Percentiles rank a stretch among this genome's conserved stretches.
phyloP scores from a whole-genome alignment of 2,329 filamentous ascomycete genomes.

The Tolypocladium sp. region DNA sequence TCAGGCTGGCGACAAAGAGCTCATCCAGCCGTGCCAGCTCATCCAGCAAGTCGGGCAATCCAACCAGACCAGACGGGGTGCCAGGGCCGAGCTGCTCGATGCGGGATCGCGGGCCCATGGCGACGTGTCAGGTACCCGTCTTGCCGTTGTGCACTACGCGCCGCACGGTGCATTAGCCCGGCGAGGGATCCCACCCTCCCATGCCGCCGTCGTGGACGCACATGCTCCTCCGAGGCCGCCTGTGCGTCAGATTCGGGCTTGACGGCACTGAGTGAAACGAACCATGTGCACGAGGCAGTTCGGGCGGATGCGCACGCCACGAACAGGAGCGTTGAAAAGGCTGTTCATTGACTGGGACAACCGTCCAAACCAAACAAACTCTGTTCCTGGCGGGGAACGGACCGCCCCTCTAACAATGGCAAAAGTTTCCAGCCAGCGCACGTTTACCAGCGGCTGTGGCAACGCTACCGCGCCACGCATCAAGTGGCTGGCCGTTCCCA shows the following conservation, averaged over 20 bases:
- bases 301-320: neutral
- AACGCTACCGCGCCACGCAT: neutral
- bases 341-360: neutral
- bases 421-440: neutral
- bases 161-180: neutral
- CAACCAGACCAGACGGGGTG: neutral
- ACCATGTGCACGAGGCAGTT: neutral
- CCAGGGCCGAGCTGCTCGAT: neutral
- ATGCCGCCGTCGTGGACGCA: neutral
- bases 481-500: neutral
- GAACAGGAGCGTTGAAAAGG: neutral
- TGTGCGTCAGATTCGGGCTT: neutral
- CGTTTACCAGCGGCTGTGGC: neutral
- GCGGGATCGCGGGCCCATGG: neutral
- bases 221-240: neutral
- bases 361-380: slow-evolving; percentile 1
- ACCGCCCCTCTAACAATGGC: slow-evolving; percentile 1
- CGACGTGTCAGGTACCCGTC: neutral
- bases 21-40: neutral
- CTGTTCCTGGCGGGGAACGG: slow-evolving; percentile 5
- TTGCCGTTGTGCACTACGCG: neutral
- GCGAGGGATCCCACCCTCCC: neutral
- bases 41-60: neutral
- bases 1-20: neutral
- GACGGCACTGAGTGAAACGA: neutral